These are phyloP conservation scores for Anthracocystis panici-leucophaei DNA, from an alignment of 1,284 basidiomycete genomes.

Conservation along the genomic window DNA sequence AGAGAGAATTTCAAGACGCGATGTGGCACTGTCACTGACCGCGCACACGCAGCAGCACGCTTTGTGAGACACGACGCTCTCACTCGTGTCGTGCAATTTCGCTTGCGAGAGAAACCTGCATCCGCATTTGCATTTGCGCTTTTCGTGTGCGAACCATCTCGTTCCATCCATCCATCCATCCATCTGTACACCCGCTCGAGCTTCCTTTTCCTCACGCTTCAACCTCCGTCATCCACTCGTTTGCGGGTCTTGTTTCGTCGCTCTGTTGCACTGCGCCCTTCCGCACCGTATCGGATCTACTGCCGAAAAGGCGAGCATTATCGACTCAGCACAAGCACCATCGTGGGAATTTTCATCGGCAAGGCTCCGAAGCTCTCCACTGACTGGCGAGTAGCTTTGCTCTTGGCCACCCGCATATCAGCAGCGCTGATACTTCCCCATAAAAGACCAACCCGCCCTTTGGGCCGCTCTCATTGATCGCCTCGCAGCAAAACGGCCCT, in stretches of 20 bases:
- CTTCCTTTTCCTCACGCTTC: constrained; percentile 5
- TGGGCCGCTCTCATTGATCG: no score
- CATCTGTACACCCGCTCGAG: background rate
- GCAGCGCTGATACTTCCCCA: no score
- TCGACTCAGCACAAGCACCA: constrained; percentile 7
- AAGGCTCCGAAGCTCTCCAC: background rate
- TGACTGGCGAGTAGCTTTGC: constrained; percentile 1
- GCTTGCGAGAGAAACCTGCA: background rate
- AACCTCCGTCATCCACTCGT: background rate
- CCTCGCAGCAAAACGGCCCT: background rate
- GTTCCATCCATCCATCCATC: constrained; percentile 19
- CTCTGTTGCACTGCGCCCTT: background rate
- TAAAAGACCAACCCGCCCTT: no score
- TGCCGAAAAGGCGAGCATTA: background rate
- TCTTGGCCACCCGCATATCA: background rate
- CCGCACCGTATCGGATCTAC: background rate
- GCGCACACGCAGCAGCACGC: background rate
- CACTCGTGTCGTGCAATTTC: constrained; percentile 24
- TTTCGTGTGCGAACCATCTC: background rate
- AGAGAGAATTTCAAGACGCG: no score
- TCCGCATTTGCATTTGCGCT: constrained; percentile 18
- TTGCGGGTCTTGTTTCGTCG: background rate
- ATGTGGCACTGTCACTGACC: background rate
- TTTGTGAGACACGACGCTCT: constrained; percentile 9
- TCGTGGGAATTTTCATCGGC: constrained; percentile 1